Evolutionary conservation across 257 asterid species (phyloP), one percentile per base, ranked within the genome.

Genomic region (Plantago elongata): DNA sequence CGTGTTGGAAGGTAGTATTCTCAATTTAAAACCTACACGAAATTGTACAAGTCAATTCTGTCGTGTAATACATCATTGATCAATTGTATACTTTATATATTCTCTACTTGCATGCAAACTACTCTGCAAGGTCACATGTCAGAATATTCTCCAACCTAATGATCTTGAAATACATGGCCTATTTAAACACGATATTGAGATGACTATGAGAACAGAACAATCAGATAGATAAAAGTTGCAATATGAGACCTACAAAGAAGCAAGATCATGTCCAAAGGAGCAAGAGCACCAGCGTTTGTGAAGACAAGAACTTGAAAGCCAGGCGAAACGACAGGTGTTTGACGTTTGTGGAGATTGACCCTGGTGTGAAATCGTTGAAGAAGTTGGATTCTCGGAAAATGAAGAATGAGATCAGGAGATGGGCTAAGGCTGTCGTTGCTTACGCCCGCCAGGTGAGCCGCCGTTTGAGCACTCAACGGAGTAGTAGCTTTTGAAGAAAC

Each of bases 401-500:
- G 65, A 91, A 88, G 69, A 78, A 77, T 4, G 88, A 72, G 46
- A 88, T 91, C 84, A 80, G 56, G 80, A 84, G 65, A 88, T 91
- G 98, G 95, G 98, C 98, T 14, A 84, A 86, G 66, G 79, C 70
- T 16, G 95, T 91, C 0, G 94, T 63, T 34, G 37, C 62, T 42
- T 88, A 85, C 50, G 95, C 96, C 30, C 79, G 96, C 5, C 96
- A 90, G 63, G 77, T 85, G 40, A 87, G 93, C 71, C 79, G 71
- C 43, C 79, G 29, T 18, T 67, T 81, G 2, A 83, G 87, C 61
- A 78, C 83, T 78, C 70, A 76, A 9, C 74, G 74, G 3, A 68
- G 43, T 13, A 52, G 22, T 4, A 52, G 58, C 40, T 52, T 61
- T 62, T 9, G 45, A 57, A 22, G 11, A 61, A 10, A 50, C n/a